Percentiles rank a stretch among this genome's conserved stretches.
These are phyloP conservation scores for Epichloe elymi DNA, from an alignment of 2,329 filamentous ascomycete genomes.

Conservation along the genomic window DNA sequence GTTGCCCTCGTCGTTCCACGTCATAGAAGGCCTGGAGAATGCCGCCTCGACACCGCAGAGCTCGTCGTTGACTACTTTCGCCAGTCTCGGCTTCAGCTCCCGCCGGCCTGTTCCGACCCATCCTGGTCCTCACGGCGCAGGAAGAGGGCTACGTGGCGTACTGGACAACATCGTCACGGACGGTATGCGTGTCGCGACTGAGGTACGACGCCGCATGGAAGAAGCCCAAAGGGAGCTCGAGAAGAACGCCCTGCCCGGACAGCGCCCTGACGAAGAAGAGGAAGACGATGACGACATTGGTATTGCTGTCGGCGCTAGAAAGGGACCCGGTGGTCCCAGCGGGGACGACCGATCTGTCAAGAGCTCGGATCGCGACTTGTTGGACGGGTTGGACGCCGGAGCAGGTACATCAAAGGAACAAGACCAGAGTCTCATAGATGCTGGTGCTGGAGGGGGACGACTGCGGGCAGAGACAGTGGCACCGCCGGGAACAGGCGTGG, in stretches of 20 bases:
- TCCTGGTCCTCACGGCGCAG: slow-evolving; percentile 32
- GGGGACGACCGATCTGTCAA: slow-evolving; percentile 50
- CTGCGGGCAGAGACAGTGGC: slow-evolving; percentile 15
- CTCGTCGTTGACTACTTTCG: slow-evolving; percentile 74
- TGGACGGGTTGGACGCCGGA: slow-evolving; percentile 62
- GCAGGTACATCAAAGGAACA: slow-evolving; percentile 35
- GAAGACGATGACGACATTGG: slow-evolving; percentile 49
- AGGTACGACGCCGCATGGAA: slow-evolving; percentile 86
- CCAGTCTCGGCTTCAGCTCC: slow-evolving; percentile 49
- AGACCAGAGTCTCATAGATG: slow-evolving; percentile 23
- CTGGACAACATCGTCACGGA: slow-evolving; percentile 96
- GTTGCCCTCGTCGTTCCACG: slow-evolving; percentile 84
- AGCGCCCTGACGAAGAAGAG: slow-evolving; percentile 55
- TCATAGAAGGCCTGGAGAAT: slow-evolving; percentile 49
- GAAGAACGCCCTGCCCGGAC: slow-evolving; percentile 56
- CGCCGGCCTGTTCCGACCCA: slow-evolving; percentile 26
- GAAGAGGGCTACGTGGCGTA: slow-evolving; percentile 74
- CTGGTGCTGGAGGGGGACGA: slow-evolving; percentile 15
- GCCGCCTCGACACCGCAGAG: slow-evolving; percentile 18
- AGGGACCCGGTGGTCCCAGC: slow-evolving; percentile 22
- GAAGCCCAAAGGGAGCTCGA: slow-evolving; percentile 89
- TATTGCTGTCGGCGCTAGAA: slow-evolving; percentile 28
- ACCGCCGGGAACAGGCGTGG: slow-evolving; percentile 22
- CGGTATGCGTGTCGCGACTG: slow-evolving; percentile 88
- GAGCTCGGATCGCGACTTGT: slow-evolving; percentile 54